Evolutionary conservation across 2,329 filamentous ascomycete genomes (phyloP).

Genomic region (Colletotrichum trifolii): DNA sequence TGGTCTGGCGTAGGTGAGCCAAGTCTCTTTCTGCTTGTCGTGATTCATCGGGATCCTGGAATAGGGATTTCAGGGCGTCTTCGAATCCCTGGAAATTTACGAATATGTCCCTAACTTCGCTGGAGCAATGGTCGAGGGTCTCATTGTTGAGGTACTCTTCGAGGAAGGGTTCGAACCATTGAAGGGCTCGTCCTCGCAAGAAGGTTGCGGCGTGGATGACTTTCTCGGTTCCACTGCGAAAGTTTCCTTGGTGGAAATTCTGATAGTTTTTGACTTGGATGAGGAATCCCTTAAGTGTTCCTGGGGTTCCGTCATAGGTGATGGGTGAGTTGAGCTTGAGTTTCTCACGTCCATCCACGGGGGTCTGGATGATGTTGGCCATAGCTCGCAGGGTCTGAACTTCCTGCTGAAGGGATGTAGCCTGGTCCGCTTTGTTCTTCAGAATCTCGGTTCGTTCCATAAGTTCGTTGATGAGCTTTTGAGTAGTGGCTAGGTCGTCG

Average conservation of each 20-base stretch:
- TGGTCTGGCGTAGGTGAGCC: background rate
- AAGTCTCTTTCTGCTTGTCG: background rate
- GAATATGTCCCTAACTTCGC: background rate
- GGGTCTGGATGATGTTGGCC: background rate
- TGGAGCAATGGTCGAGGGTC: background rate
- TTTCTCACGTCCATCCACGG: background rate
- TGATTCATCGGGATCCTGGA: background rate
- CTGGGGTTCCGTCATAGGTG: background rate
- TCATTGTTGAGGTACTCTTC: background rate
- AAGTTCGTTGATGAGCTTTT: too few relatives aligned
- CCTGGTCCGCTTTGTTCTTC: too few relatives aligned
- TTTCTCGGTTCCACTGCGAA: background rate
- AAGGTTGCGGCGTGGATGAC: background rate
- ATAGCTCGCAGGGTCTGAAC: background rate
- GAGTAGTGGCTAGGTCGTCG: too few relatives aligned
- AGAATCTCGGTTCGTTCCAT: too few relatives aligned
- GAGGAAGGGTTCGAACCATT: background rate
- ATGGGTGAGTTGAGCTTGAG: background rate
- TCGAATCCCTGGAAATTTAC: background rate
- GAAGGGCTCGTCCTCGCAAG: background rate
- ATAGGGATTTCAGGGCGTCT: background rate
- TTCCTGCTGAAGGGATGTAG: too few relatives aligned
- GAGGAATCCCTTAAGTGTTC: background rate
- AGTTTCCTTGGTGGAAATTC: background rate
- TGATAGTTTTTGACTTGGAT: background rate